phyloP scores from a whole-genome alignment of 805 yeast species.

The Tetrapisispora taiwanensis region DNA sequence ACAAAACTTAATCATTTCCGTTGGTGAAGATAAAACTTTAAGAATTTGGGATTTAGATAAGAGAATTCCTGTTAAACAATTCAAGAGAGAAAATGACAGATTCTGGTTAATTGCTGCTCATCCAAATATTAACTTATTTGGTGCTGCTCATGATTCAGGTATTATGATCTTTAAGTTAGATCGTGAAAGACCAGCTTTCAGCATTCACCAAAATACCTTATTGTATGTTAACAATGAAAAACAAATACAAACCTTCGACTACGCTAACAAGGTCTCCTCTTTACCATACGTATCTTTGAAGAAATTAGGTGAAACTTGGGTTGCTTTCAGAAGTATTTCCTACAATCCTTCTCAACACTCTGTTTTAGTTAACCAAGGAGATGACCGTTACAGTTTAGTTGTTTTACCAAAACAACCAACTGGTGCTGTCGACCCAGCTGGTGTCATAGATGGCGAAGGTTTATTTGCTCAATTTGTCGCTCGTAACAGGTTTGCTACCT shows the following conservation, averaged over 20 bases:
- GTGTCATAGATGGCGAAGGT: conserved; percentile 69
- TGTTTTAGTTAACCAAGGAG: conserved; percentile 63
- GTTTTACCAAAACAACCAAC: conserved; percentile 75
- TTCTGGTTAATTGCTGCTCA: conserved; percentile 90
- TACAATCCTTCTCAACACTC: conserved; percentile 91
- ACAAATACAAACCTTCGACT: conserved; percentile 75
- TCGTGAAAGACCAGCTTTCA: conserved; percentile 74
- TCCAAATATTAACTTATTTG: conserved; percentile 84
- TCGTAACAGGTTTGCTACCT: conserved; percentile 86
- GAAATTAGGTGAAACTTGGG: conserved; percentile 78
- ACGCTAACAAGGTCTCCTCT: conserved; percentile 49
- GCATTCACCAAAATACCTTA: conserved; percentile 70
- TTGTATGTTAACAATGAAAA: conserved; percentile 73
- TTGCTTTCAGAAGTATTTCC: conserved; percentile 71
- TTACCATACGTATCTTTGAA: conserved; percentile 77
- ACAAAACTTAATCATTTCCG: conserved; percentile 85
- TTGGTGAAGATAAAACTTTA: conserved; percentile 91
- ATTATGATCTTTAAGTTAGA: conserved; percentile 96
- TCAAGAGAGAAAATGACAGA: conserved; percentile 86
- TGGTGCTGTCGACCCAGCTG: conserved; percentile 91
- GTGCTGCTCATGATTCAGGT: conserved; percentile 94
- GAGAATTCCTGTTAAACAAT: conserved; percentile 87
- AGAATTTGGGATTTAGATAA: conserved; percentile 95
- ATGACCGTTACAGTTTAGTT: conserved; percentile 61
- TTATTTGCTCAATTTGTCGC: conserved; percentile 84